Percentiles rank a stretch among this genome's conserved stretches.
These are phyloP conservation scores for Myxozyma kluyveri DNA, from an alignment of 805 yeast species.

Conservation along the genomic window DNA sequence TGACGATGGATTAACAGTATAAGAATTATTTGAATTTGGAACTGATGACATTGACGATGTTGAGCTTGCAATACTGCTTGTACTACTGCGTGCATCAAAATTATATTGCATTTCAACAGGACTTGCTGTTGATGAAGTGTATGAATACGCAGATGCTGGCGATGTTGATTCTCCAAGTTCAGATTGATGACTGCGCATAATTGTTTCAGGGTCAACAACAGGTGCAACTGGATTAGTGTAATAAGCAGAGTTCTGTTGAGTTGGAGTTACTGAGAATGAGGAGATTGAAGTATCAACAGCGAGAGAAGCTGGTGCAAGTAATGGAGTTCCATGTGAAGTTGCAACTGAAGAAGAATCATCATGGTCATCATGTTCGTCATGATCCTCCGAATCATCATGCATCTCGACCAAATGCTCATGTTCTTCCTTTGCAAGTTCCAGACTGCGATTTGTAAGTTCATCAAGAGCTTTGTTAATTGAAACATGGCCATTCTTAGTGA, in stretches of 20 bases:
- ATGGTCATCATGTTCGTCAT: slow-evolving; percentile 25
- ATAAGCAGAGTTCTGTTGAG: not conserved
- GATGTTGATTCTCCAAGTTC: slow-evolving; percentile 11
- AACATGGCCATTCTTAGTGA: slow-evolving; percentile 28
- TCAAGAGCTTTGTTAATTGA: slow-evolving; percentile 32
- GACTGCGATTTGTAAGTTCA: slow-evolving; percentile 23
- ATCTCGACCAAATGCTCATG: slow-evolving; percentile 21
- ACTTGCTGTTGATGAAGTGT: slow-evolving; percentile 16
- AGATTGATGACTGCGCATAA: slow-evolving; percentile 14
- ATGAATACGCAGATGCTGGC: slow-evolving; percentile 24
- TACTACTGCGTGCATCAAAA: not conserved
- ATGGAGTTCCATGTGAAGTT: not conserved
- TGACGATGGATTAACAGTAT: not conserved
- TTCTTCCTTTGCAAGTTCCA: slow-evolving; percentile 24
- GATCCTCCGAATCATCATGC: slow-evolving; percentile 25
- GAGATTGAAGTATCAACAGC: not conserved
- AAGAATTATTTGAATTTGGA: not conserved
- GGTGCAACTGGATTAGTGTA: not conserved
- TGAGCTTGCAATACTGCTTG: not conserved
- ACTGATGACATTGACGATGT: not conserved
- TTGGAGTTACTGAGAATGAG: not conserved
- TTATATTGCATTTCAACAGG: slow-evolving; percentile 13
- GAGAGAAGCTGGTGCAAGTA: not conserved
- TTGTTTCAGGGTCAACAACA: slow-evolving; percentile 20
- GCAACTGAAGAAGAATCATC: slow-evolving; percentile 5